Evolutionary conservation across 805 yeast genomes (phyloP), one percentile per base, ranked within the genome.

Genomic region (Zygoascus flipseniorum): DNA sequence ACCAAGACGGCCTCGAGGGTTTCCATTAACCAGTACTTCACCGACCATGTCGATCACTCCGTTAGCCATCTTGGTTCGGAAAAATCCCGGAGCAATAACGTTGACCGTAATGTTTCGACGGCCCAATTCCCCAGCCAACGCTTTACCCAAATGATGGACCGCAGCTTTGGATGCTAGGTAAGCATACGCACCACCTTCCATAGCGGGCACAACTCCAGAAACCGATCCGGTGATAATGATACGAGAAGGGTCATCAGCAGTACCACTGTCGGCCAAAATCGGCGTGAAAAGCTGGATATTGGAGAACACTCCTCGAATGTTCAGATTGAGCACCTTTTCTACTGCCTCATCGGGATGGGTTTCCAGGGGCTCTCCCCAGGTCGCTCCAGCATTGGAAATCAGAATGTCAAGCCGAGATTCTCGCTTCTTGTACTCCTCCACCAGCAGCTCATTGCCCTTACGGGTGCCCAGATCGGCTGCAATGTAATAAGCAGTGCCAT

Each of bases 321-420:
- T 85, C 60, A 85, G 74, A 48, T 75, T 76, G 63, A 83, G 64
- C 6, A 85, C 84, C 65, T 83, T 83, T 58, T 76, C 78, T 58
- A 85, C 65, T 1, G 86, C 88, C 2, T 69, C 56, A 31, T 79
- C 80, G 2, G 87, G 80, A 62, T 85, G 89, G 10, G 70, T 68
- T 41, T 73, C 81, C 48, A 85, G 66, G 11, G 78, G 78, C 1
- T 80, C 83, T 18, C 89, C 90, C 90, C 90, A 85, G 13, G 84
- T 69, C 8, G 89, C 89, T 31, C 92, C 92, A 5, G 92, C 90
- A 62, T 85, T 85, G 48, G 89, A 87, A 60, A 83, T 74, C 57
- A 85, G 72, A 56, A 85, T 82, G 65, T 85, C 81, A 39, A 84
- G 74, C 60, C 74, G 72, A 13, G 62, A 26, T 26, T 77, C 76